Conservation (phyloP, 176 grass and related monocot species). For the Zoysia pacifica region DNA sequence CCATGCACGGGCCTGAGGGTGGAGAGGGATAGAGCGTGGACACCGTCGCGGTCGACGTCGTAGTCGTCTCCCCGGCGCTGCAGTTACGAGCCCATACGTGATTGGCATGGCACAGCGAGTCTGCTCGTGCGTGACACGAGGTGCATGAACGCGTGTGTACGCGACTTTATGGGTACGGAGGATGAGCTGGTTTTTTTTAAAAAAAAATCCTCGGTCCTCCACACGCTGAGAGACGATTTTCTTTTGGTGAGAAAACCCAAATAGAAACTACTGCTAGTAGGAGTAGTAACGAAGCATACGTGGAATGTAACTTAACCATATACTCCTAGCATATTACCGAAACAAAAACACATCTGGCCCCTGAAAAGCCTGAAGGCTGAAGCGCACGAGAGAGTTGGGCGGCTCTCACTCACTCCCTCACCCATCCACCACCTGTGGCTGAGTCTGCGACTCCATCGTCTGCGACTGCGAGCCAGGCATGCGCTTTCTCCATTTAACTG, state of each 20-base stretch:
- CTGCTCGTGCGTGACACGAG: constrained; percentile 37
- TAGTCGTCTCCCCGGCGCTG: background rate
- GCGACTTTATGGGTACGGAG: background rate
- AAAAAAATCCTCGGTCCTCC: constrained; percentile 22
- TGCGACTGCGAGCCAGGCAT: constrained; percentile 6
- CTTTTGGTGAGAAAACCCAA: background rate
- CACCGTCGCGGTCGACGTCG: background rate
- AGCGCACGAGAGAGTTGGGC: constrained; percentile 23
- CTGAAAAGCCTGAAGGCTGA: constrained; percentile 60
- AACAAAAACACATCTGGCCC: constrained; percentile 6
- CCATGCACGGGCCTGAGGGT: background rate
- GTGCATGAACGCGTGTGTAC: constrained; percentile 12
- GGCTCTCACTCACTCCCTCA: constrained; percentile 26
- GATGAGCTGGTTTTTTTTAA: too few species aligned
- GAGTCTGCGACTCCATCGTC: background rate
- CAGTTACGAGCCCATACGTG: constrained; percentile 16
- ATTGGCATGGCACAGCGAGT: constrained; percentile 19
- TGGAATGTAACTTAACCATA: background rate
- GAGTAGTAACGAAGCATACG: background rate
- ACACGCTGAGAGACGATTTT: background rate
- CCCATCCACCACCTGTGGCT: background rate
- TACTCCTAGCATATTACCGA: background rate
- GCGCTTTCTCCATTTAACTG: constrained; percentile 56
- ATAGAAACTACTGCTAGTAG: background rate
- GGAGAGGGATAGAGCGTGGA: background rate